Evolutionary conservation across 768 basidiomycete species (phyloP).

Genomic region (Psilocybe cyanescens): DNA sequence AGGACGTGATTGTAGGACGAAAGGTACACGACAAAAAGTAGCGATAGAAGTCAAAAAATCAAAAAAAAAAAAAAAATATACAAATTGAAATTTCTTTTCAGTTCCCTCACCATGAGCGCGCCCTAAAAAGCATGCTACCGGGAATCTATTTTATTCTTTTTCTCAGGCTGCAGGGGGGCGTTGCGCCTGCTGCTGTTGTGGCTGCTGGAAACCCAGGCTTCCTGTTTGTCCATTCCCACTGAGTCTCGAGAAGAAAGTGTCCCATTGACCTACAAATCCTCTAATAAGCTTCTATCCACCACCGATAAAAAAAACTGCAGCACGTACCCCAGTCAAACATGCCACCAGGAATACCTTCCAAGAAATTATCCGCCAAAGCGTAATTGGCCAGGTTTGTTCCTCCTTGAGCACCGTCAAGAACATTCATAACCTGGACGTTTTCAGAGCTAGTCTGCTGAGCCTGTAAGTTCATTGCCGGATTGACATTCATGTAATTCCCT

Average conservation of each 20-base stretch:
- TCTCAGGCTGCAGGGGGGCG: neutral
- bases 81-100: conserved; percentile 3
- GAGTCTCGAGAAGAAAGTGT: conserved; percentile 76
- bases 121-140: neutral
- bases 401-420: conserved; percentile 64
- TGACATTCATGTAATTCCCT: conserved; percentile 59
- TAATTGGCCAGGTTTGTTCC: conserved; percentile 62
- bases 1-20: neutral
- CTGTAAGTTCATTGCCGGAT: conserved; percentile 70
- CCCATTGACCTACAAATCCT: conserved; percentile 72
- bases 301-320: neutral
- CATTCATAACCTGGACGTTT: conserved; percentile 80
- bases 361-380: conserved; percentile 66
- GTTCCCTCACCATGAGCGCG: conserved; percentile 1
- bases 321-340: conserved; percentile 88
- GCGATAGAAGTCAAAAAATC: neutral
- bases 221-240: conserved; percentile 16
- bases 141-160: neutral
- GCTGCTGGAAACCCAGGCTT: conserved; percentile 23
- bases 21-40: neutral
- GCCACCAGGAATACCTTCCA: conserved; percentile 80
- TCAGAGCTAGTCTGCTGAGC: conserved; percentile 40
- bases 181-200: conserved; percentile 5
- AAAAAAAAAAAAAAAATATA: neutral
- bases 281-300: neutral